Evolutionary conservation across 2,329 filamentous ascomycete species (phyloP).

Genomic region (Lecanicillium sp.): DNA sequence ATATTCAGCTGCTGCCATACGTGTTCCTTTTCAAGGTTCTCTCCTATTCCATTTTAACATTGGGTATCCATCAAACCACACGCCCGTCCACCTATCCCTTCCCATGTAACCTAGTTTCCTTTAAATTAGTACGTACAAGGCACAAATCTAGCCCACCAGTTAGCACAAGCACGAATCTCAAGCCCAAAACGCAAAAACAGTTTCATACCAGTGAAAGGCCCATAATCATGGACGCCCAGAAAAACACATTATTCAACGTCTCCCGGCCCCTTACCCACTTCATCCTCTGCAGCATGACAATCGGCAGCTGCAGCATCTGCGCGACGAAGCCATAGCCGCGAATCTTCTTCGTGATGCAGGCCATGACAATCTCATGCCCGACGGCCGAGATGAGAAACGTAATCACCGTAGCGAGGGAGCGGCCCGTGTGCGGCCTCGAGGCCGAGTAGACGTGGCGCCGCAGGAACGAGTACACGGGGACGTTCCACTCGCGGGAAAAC

Average conservation of each 20-base stretch:
- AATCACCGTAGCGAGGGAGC: constrained; percentile 71
- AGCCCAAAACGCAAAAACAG: constrained; percentile 14
- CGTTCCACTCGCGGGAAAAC: constrained; percentile 94
- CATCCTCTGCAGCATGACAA: constrained; percentile 84
- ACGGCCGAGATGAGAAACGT: constrained; percentile 87
- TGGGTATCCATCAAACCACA: no score
- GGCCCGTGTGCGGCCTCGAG: constrained; percentile 67
- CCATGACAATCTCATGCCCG: constrained; percentile 94
- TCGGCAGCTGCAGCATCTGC: constrained; percentile 95
- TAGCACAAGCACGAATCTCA: no score
- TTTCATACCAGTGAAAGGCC: constrained; percentile 67
- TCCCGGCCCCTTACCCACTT: constrained; percentile 65
- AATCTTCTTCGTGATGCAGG: constrained; percentile 94
- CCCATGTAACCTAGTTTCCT: constrained; percentile 21
- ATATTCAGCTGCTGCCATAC: no score
- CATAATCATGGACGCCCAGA: constrained; percentile 88
- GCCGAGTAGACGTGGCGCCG: constrained; percentile 90
- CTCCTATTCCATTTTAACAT: no score
- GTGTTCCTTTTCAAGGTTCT: no score
- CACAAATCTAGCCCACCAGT: constrained; percentile 34
- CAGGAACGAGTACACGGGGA: constrained; percentile 95
- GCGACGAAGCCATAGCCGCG: constrained; percentile 88
- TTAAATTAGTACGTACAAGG: constrained; percentile 38
- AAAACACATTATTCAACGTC: constrained; percentile 80
- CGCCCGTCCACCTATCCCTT: background rate